Evolutionary conservation across 805 yeast species (phyloP), one percentile per base, ranked within the genome.

Genomic region (Ogataea ganodermae): DNA sequence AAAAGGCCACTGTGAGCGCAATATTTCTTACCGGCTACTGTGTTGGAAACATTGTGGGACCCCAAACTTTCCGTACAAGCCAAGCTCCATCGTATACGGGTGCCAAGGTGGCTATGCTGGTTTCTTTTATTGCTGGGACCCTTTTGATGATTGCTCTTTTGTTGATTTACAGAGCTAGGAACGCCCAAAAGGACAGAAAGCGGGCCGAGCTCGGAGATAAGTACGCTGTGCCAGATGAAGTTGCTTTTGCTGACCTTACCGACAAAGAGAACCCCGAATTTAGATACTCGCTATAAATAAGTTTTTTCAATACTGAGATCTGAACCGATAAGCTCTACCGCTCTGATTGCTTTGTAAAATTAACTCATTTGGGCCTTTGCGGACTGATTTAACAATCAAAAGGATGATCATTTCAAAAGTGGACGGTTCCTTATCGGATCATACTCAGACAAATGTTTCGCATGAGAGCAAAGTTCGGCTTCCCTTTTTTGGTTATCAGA

Each of bases 1-100:
- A 46, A 17, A 46, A 46, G 58, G 69, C 77, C 51, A 70, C 76
- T 6, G 74, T 78, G 13, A 75, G 76, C 38, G 80, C 83, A 3
- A 63, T 79, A 24, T 73, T 75, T 35, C 70, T 84, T 66, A 71
- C 84, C 46, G 81, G 79, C 4, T 85, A 82, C 58, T 80, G 87
- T 42, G 75, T 78, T 35, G 87, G 88, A 14, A 81, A 82, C 57
- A 66, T 84, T 38, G 75, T 81, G 43, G 90, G 90, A 4, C 89
- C 91, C 6, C 89, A 84, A 63, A 73, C 86, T 10, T 86, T 85
- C 67, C 70, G 69, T 45, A 67, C 75, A 1, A 57, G 65, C 5
- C 79, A 83, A 44, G 81, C 79, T 10, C 89, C 89, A 12, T 60
- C 63, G 21, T 86, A 84, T 57, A 65, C 60, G 6, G 46, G 52